Evolutionary conservation across 768 basidiomycete genomes (phyloP).

Genomic region (Cyathus striatus): DNA sequence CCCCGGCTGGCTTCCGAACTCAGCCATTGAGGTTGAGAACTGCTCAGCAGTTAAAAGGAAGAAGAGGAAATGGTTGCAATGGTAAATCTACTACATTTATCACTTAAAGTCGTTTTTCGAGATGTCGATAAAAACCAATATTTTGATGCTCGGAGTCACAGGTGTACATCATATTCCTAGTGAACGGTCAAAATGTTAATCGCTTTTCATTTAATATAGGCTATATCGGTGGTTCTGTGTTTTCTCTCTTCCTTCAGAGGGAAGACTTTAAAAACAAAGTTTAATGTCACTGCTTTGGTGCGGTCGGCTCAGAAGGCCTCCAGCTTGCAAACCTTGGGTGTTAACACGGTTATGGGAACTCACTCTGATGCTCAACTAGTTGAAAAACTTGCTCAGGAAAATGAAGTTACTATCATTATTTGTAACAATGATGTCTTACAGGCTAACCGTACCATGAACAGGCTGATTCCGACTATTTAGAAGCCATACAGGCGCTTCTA

Average conservation of each 20-base stretch:
- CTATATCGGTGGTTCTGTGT: slow-evolving; percentile 46
- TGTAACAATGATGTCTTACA: slow-evolving; percentile 1
- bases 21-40: too few relatives aligned
- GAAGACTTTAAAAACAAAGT: slow-evolving; percentile 24
- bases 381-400: slow-evolving; percentile 36
- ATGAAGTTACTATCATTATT: slow-evolving; percentile 38
- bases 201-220: slow-evolving; percentile 17
- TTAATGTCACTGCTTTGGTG: slow-evolving; percentile 40
- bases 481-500: slow-evolving; percentile 40
- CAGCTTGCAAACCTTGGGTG: slow-evolving; percentile 27
- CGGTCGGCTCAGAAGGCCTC: slow-evolving; percentile 40
- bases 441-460: slow-evolving; percentile 3
- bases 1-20: too few relatives aligned
- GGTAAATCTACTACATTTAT: too few relatives aligned
- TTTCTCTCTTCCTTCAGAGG: slow-evolving; percentile 35
- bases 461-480: slow-evolving; percentile 39
- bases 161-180: slow-evolving; percentile 16
- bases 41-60: too few relatives aligned
- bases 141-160: slow-evolving; percentile 38
- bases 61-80: too few relatives aligned
- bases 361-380: slow-evolving; percentile 36
- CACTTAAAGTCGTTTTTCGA: too few relatives aligned
- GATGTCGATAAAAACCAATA: slow-evolving; percentile 20
- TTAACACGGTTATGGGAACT: slow-evolving; percentile 38
- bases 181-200: not conserved